Conservation (phyloP, 1,284 basidiomycete species). For the Earliella scabrosa region DNA sequence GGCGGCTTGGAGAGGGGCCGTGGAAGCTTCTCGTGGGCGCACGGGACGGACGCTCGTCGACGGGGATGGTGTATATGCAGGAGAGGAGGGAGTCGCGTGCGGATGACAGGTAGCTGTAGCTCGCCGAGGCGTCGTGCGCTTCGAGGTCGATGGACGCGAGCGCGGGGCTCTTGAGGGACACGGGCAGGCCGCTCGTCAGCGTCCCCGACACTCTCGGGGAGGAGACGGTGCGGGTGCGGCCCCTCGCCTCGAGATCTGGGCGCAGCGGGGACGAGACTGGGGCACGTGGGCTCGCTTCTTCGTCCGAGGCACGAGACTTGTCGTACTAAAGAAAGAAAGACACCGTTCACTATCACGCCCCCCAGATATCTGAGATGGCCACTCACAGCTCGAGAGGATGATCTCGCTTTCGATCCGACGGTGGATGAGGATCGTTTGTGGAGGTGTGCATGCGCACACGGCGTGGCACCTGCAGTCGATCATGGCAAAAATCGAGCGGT, state of each 20-base stretch:
- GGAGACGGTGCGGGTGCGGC: conserved; percentile 20
- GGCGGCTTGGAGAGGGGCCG: conserved; percentile 1
- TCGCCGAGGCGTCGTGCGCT: conserved; percentile 17
- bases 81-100: conserved; percentile 26
- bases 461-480: conserved; percentile 9
- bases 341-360: background rate
- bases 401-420: conserved; percentile 10
- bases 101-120: conserved; percentile 16
- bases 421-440: conserved; percentile 11
- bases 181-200: conserved; percentile 9
- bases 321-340: conserved; percentile 1
- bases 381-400: conserved; percentile 20
- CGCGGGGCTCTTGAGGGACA: conserved; percentile 21
- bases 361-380: background rate
- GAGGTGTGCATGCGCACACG: conserved; percentile 17
- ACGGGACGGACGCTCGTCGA: conserved; percentile 17
- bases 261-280: background rate
- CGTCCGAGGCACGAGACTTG: conserved; percentile 10
- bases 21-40: conserved; percentile 16
- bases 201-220: conserved; percentile 7
- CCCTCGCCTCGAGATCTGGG: conserved; percentile 3
- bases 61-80: conserved; percentile 13
- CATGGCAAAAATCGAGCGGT: background rate
- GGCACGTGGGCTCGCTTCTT: background rate
- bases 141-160: conserved; percentile 20